phyloP scores from a whole-genome alignment of 1,284 basidiomycete genomes.

The Wolfiporia cocos region DNA sequence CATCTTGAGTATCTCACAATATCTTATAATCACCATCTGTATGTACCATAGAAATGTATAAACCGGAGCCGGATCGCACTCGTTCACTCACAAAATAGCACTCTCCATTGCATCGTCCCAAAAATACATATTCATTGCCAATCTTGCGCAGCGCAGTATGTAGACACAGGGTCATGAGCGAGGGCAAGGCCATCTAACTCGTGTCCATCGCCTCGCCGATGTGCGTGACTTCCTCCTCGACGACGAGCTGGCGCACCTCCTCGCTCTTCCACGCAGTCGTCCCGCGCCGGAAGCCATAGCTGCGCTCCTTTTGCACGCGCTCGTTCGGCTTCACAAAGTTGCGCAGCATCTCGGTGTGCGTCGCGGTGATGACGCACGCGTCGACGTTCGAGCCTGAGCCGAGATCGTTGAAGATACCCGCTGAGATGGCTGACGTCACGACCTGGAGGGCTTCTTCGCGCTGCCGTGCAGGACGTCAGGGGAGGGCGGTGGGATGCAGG shows the following conservation, averaged over 20 bases:
- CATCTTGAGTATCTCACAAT: background rate
- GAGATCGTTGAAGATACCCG: constrained; percentile 99
- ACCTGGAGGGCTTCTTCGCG: constrained; percentile 79
- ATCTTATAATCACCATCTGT: no score
- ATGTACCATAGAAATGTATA: no score
- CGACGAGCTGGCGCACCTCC: constrained; percentile 64
- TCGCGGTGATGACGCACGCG: constrained; percentile 88
- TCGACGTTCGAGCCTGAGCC: constrained; percentile 98
- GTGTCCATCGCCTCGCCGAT: constrained; percentile 70
- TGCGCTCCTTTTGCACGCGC: constrained; percentile 77
- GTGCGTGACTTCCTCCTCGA: constrained; percentile 60
- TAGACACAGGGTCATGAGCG: background rate
- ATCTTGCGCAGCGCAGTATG: no score
- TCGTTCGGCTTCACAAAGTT: constrained; percentile 93
- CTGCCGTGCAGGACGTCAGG: constrained; percentile 31
- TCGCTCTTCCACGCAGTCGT: constrained; percentile 88
- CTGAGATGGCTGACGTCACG: constrained; percentile 84
- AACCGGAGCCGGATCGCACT: no score
- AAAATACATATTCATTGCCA: no score
- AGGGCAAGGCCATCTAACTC: constrained; percentile 13
- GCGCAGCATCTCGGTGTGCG: constrained; percentile 82
- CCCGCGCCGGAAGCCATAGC: constrained; percentile 81
- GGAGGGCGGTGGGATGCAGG: background rate
- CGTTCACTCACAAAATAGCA: no score
- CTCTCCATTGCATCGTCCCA: no score